Base-by-base conservation (phyloP, 176 grass and related monocot genomes). In the Phragmites australis region DNA sequence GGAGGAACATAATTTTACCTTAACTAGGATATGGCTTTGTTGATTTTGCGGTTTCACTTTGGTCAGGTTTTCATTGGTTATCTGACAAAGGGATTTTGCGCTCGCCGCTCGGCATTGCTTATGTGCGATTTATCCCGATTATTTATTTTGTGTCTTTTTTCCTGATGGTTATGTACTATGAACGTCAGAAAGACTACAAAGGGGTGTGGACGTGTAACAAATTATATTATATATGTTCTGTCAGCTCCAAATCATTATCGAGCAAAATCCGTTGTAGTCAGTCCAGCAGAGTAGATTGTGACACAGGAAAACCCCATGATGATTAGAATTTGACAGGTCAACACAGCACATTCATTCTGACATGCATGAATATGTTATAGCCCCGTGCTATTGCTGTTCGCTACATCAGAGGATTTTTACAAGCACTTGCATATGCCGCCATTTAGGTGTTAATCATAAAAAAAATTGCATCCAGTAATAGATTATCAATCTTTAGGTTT, bases 311-410 rank as follows among this genome's bases (percentile, higher is more conserved):
- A 37, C 34, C 34, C 34, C 34, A 37, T 57, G 25, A 14, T 65
- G 21, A 25, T 63, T 52, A 49, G 73, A 74, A 74, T 63, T 64
- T 73, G 72, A 55, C 21, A 42, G 42, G 64, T 50, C 50, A 84
- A 37, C 48, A 9, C 30, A 77, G 55, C 41, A 39, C 51, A 48
- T 68, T 47, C 74, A 27, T 51, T 47, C 59, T 76, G 13, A 6
- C 12, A 46, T 30, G 21, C 68, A 65, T 64, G 57, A 41, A 51
- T 51, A 49, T 65, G 22, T 4, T 55, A 3, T 65, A 42, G 8
- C 57, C 43, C 73, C 70, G 32, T 26, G 18, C 19, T 23, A 19
- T 14, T 26, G 34, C 41, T 66, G 60, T 48, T 39, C 4, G 57
- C 53, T 54, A 18, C 49, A 65, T 56, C 29, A 80, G 21, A 73